These are phyloP conservation scores for Mrakia blollopis DNA, from an alignment of 768 basidiomycete species.

Conservation along the genomic window DNA sequence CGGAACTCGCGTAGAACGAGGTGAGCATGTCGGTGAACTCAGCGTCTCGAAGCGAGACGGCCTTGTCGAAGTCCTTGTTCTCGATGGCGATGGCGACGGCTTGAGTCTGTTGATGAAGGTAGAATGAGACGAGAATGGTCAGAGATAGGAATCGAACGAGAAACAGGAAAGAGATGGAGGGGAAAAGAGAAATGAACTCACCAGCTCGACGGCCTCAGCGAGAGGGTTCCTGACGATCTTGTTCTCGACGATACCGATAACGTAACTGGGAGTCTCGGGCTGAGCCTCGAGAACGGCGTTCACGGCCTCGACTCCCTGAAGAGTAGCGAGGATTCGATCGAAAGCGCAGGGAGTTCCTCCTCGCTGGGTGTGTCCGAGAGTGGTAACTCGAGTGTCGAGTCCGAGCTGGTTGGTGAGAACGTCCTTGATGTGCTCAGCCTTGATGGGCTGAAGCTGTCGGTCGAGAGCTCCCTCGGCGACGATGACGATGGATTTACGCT, in stretches of 20 bases:
- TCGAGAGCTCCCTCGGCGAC: conserved; percentile 96
- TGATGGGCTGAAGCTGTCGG: conserved; percentile 80
- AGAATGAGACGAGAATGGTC: neutral
- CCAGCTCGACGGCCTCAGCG: conserved; percentile 87
- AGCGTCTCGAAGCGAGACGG: conserved; percentile 80
- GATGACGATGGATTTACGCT: conserved; percentile 97
- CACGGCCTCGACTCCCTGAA: conserved; percentile 94
- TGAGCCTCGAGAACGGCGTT: conserved; percentile 77
- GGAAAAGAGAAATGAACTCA: conserved; percentile 39
- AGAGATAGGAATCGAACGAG: neutral
- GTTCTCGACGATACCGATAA: conserved; percentile 94
- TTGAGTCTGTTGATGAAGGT: conserved; percentile 68
- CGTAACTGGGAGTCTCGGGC: conserved; percentile 87
- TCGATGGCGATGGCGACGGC: conserved; percentile 77
- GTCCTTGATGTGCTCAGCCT: conserved; percentile 81
- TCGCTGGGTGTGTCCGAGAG: conserved; percentile 92
- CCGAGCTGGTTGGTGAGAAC: conserved; percentile 79
- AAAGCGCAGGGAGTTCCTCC: conserved; percentile 89
- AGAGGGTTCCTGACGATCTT: conserved; percentile 88
- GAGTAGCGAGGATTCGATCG: conserved; percentile 87
- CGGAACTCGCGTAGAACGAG: conserved; percentile 65
- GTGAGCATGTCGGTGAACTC: conserved; percentile 83
- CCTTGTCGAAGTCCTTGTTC: conserved; percentile 74
- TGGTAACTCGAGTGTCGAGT: conserved; percentile 92
- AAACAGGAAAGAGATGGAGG: conserved; percentile 12